These are phyloP conservation scores for Paxillus ammoniavirescens DNA, from an alignment of 768 basidiomycete genomes.

Conservation along the genomic window DNA sequence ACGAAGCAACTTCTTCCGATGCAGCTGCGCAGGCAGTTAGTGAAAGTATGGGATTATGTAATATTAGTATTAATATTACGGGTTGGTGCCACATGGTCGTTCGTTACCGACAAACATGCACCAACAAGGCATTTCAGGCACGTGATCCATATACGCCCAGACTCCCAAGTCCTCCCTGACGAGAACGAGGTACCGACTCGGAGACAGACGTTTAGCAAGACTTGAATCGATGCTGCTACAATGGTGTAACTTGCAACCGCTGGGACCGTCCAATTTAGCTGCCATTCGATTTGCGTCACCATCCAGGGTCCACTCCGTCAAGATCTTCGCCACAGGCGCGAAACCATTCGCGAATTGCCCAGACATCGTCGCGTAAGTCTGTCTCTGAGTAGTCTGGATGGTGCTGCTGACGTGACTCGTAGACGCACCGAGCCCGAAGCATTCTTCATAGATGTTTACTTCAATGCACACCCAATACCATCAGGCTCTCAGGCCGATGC, in stretches of 20 bases:
- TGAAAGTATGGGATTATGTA: too few relatives aligned
- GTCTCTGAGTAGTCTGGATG: not conserved
- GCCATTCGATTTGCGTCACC: constrained; percentile 71
- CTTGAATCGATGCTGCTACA: constrained; percentile 50
- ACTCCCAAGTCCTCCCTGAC: too few relatives aligned
- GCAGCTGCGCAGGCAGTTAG: not conserved
- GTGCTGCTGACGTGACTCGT: constrained; percentile 2
- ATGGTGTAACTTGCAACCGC: constrained; percentile 64
- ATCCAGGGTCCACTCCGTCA: constrained; percentile 63
- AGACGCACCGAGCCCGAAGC: constrained; percentile 72
- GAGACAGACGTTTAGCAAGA: not conserved
- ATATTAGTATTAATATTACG: too few relatives aligned
- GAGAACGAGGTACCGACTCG: too few relatives aligned
- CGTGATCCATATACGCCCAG: too few relatives aligned
- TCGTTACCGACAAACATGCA: too few relatives aligned
- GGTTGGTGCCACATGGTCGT: too few relatives aligned
- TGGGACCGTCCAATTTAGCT: constrained; percentile 55
- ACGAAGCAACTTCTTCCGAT: not conserved
- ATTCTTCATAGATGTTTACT: constrained; percentile 72
- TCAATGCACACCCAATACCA: constrained; percentile 63
- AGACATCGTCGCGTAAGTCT: constrained; percentile 60
- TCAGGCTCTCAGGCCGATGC: constrained; percentile 36
- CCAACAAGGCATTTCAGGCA: too few relatives aligned
- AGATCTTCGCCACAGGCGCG: constrained; percentile 66
- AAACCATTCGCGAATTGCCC: constrained; percentile 60